Evolutionary conservation across 2,329 filamentous ascomycete species (phyloP).

Genomic region (Lecanosticta acicola): DNA sequence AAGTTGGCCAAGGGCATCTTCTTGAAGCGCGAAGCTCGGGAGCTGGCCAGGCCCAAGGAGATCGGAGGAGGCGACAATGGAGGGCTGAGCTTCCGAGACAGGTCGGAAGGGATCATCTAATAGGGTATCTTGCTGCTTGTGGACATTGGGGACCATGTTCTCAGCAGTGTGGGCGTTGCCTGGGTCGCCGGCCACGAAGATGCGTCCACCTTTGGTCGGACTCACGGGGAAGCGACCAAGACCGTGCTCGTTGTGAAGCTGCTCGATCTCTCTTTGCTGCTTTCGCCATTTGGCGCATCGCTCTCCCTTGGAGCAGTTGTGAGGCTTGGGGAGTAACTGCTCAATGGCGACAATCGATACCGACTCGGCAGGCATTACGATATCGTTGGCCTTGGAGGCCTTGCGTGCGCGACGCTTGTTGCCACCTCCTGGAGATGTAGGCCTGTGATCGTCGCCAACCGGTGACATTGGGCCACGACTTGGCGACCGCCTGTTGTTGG

Average conservation of each 20-base stretch:
- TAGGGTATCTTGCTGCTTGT: slow-evolving; percentile 28
- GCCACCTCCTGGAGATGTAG: slow-evolving; percentile 30
- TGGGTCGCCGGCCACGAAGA: slow-evolving; percentile 72
- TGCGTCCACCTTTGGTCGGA: slow-evolving; percentile 58
- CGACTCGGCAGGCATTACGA: slow-evolving; percentile 72
- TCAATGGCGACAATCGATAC: slow-evolving; percentile 90
- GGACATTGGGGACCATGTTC: slow-evolving; percentile 49
- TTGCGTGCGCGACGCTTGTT: slow-evolving; percentile 39
- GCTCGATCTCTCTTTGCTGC: slow-evolving; percentile 70
- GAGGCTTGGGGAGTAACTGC: slow-evolving; percentile 76
- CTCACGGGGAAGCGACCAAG: slow-evolving; percentile 52
- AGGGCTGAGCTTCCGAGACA: slow-evolving; percentile 69
- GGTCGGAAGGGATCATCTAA: slow-evolving; percentile 48
- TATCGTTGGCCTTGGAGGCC: slow-evolving; percentile 49
- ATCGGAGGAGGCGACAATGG: slow-evolving; percentile 86
- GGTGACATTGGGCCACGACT: slow-evolving; percentile 19
- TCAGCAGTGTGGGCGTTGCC: slow-evolving; percentile 64
- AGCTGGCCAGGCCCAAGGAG: slow-evolving; percentile 67
- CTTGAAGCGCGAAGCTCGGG: slow-evolving; percentile 63
- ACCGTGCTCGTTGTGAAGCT: slow-evolving; percentile 65
- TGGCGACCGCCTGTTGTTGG: slow-evolving; percentile 18
- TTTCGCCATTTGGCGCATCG: slow-evolving; percentile 76
- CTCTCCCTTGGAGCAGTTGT: slow-evolving; percentile 80
- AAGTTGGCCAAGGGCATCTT: slow-evolving; percentile 64
- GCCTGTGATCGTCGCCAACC: slow-evolving; percentile 27